Base-by-base conservation (phyloP, 257 asterid species). In the Osmanthus fragrans region DNA sequence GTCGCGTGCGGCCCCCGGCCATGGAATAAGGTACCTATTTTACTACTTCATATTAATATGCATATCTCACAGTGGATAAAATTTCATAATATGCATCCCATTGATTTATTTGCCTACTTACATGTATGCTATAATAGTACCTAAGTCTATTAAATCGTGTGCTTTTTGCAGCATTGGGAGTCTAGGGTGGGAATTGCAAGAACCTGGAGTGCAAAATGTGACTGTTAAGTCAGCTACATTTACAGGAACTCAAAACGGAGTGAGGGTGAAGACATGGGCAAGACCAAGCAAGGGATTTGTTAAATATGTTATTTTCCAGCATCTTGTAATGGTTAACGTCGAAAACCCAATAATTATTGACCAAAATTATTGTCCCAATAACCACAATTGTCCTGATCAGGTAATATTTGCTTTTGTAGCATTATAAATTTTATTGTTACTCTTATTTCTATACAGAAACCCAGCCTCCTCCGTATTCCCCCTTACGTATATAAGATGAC, bases 1-100 rank as follows among this genome's bases (percentile, higher is more conserved):
- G 65, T 91, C 19, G 71, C 84, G 0, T 91, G 96, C 15, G 96
- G 96, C 45, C 96, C 96, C 96, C 0, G 96, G 96, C 37, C 96
- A 91, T 32, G 96, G 96, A 16, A 79, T 91, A 56, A 90, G 96
- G 93, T 90, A 75, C 29, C 4, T 2, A 30, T n/a, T n/a, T 58
- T 19, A n/a, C 5, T 9, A 6, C 39, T 58, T 6, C 29, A 8
- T 21, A 58, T 30, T 30, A 30, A 30, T 1, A 30, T 30, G 32
- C 1, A 30, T 1, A 30, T 2, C 32, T 2, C 32, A 30, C 32
- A 30, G 40, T 36, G 10, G 40, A 36, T 36, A 36, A 3, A 32
- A 32, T 32, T 32, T 2, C 3, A 32, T 32, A 32, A 32, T 32
- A 32, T 32, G 34, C 34, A 32, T 32, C 34, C 34, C 34, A 32